A percentile compares a stretch with the other conserved stretches of the same genome.
phyloP scores from a whole-genome alignment of 148 eudicot genomes.

The Fallopia convolvulus region DNA sequence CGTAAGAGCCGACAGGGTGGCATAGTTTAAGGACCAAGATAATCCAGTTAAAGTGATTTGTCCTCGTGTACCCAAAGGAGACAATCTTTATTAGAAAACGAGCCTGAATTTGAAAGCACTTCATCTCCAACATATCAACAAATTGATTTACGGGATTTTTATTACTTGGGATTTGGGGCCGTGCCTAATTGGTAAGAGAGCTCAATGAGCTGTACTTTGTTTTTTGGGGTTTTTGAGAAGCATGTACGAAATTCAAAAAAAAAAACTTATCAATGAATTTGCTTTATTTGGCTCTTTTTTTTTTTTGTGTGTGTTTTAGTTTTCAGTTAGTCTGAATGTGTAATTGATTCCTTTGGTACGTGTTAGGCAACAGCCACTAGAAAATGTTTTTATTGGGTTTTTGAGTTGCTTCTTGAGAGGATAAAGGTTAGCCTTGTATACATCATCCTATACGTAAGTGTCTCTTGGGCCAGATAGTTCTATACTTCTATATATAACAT shows the following conservation, averaged over 20 bases:
- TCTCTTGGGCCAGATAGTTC: not conserved
- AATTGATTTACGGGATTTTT: constrained; percentile 30
- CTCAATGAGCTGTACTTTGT: constrained; percentile 36
- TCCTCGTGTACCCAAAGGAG: constrained; percentile 31
- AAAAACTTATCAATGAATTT: constrained; percentile 1
- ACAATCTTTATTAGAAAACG: constrained; percentile 26
- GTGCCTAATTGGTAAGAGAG: constrained; percentile 32
- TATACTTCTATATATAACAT: not conserved
- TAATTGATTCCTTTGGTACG: not conserved
- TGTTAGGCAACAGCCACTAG: not conserved
- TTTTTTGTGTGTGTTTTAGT: not conserved
- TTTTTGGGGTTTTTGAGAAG: constrained; percentile 5
- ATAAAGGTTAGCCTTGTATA: not conserved
- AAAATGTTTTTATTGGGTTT: not conserved
- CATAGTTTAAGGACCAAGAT: constrained; percentile 35
- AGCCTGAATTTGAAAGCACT: constrained; percentile 13
- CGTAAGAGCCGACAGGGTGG: constrained; percentile 27
- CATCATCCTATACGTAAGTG: not conserved
- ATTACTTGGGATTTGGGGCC: constrained; percentile 38
- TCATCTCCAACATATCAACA: constrained; percentile 15
- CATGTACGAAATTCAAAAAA: not conserved
- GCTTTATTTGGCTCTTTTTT: constrained; percentile 10
- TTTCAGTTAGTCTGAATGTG: not conserved
- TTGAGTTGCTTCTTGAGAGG: not conserved
- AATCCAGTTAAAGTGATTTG: constrained; percentile 43